These are phyloP conservation scores for Garcia nutans DNA, from an alignment of 345 rosid species.

Conservation along the genomic window DNA sequence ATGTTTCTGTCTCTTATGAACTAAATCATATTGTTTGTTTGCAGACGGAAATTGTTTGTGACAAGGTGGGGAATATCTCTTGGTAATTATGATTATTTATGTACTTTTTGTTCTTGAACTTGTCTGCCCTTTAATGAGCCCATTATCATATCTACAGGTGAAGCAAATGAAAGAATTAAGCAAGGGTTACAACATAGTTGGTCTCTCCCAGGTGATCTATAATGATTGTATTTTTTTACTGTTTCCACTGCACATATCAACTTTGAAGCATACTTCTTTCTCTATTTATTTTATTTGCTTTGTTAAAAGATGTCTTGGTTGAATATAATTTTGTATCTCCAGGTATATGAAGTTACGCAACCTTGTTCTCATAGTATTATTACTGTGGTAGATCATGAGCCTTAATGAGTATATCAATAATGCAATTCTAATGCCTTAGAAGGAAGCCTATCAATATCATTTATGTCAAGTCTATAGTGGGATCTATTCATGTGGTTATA, in stretches of 20 bases:
- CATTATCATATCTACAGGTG: constrained; percentile 42
- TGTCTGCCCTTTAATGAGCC: constrained; percentile 16
- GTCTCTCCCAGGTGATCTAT: constrained; percentile 74
- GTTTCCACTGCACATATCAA: not conserved
- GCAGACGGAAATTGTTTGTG: constrained; percentile 63
- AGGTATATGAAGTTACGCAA: not conserved
- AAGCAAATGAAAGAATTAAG: constrained; percentile 73
- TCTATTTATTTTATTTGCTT: not conserved
- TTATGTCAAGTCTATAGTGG: too few species aligned
- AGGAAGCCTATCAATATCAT: not conserved
- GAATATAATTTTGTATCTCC: not conserved
- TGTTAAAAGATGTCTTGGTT: not conserved
- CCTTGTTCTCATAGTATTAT: not conserved
- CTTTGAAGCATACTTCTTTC: not conserved
- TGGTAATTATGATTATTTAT: constrained; percentile 12
- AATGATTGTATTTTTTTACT: not conserved
- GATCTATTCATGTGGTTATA: not conserved
- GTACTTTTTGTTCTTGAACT: constrained; percentile 3
- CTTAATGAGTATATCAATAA: not conserved
- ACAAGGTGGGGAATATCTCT: constrained; percentile 47
- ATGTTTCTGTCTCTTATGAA: not conserved
- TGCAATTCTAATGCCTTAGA: not conserved
- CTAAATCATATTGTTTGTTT: constrained; percentile 18
- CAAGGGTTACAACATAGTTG: constrained; percentile 81
- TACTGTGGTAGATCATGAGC: not conserved